Evolutionary conservation across 441 rosid genomes (phyloP), one percentile per base, ranked within the genome.

Genomic region (Gossypium trilobum): DNA sequence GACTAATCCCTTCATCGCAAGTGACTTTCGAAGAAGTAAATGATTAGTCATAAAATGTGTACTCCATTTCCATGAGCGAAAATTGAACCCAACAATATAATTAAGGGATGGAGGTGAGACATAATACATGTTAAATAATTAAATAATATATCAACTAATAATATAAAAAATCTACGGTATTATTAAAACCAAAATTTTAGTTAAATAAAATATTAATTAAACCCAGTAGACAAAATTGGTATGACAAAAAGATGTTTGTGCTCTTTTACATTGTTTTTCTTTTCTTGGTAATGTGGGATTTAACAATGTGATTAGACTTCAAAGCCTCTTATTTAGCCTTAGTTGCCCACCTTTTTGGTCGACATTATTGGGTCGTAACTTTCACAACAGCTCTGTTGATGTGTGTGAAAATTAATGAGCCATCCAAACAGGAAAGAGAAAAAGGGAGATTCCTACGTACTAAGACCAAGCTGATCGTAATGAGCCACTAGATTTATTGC

Each of bases 351-450:
- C 22, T 4, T 16, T n/a, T 5, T 16, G 1, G 27, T 55, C 5
- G 1, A n/a, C 16, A 42, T 39, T 65, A 73, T 46, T 74, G 5
- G 67, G 36, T 1, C 67, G 58, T 11, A 23, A 8, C n/a, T 55
- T 2, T 0, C 19, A 10, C 48, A 65, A 60, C 11, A 0, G 17
- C 67, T 3, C 6, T 4, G 1, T 5, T 23, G n/a, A 67, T 19
- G 65, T 27, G 74, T 75, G 42, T 55, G 42, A 39, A 9, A 2
- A 42, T 64, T 20, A 22, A 55, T 10, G 69, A 64, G 2, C 63
- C 54, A 23, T 10, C 83, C 78, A 55, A 77, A 59, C 71, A 31
- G 42, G 39, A 67, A 39, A 39, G 13, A 9, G 46, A 67, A 59
- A 66, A 60, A 39, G 5, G 66, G 61, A 66, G 66, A 70, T 76